Percentiles rank a stretch among this genome's conserved stretches.
Conservation (phyloP, 208 protist species). For the Acanthamoeba polyphaga region DNA sequence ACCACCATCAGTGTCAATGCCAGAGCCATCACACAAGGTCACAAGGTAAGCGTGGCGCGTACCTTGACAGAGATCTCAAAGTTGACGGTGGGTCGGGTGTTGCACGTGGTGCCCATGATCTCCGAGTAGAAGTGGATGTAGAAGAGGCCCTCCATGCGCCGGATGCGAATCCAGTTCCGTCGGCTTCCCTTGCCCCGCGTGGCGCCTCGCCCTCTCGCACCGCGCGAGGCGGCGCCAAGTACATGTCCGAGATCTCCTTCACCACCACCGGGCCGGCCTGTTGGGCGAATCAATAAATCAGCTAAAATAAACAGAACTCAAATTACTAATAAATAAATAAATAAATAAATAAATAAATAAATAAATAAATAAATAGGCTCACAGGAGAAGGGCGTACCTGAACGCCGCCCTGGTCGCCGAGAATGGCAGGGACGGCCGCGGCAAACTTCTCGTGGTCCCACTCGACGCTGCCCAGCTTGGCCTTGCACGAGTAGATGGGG, state of each 20-base stretch:
- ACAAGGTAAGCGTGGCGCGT: neutral
- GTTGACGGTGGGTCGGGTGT: slow-evolving; percentile 79
- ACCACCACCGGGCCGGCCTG: slow-evolving; percentile 29
- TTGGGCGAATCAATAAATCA: neutral
- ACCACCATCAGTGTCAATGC: neutral
- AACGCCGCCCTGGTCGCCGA: neutral
- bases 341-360: too few relatives aligned
- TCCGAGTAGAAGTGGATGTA: slow-evolving; percentile 80
- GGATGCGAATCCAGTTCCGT: slow-evolving; percentile 81
- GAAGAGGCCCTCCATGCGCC: slow-evolving; percentile 81
- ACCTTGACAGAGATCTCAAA: slow-evolving; percentile 82
- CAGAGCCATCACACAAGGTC: neutral
- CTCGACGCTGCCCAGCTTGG: neutral
- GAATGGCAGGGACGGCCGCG: neutral
- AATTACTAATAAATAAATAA: too few relatives aligned
- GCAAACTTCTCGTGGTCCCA: slow-evolving; percentile 3
- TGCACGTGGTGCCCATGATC: slow-evolving; percentile 78
- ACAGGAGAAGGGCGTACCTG: neutral
- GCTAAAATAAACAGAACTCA: too few relatives aligned
- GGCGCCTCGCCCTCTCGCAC: slow-evolving; percentile 41
- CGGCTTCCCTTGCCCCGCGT: slow-evolving; percentile 70
- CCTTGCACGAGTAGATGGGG: slow-evolving; percentile 79
- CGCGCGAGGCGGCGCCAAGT: slow-evolving; percentile 75
- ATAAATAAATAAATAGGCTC: too few relatives aligned
- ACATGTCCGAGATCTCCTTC: slow-evolving; percentile 81